Conservation (phyloP, 306 rosid species). For the Chamaecrista fasciculata region DNA sequence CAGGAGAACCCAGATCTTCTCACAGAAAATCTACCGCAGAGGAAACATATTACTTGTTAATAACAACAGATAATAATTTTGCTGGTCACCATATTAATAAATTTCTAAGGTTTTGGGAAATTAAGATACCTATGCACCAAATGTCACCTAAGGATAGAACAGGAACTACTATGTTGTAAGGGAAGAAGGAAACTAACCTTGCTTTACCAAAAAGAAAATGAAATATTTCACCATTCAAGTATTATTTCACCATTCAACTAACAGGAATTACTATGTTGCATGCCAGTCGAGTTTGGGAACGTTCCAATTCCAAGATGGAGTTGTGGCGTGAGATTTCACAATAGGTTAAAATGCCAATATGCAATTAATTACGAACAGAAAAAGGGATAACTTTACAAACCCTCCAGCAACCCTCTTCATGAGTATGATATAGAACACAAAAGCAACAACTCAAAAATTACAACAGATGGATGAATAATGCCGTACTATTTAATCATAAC, state of each 20-base stretch:
- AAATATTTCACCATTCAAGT: background rate
- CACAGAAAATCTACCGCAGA: background rate
- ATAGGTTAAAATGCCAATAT: background rate
- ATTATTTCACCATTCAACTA: background rate
- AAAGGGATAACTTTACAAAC: background rate
- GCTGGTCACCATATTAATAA: background rate
- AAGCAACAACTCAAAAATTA: too few relatives aligned
- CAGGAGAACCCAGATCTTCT: background rate
- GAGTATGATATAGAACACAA: too few relatives aligned
- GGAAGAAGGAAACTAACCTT: too few relatives aligned
- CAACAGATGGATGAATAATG: background rate
- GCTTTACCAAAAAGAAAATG: too few relatives aligned
- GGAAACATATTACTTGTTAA: background rate
- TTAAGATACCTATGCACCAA: too few relatives aligned
- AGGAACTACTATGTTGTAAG: too few relatives aligned
- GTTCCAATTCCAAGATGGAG: background rate
- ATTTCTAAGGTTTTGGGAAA: too few relatives aligned
- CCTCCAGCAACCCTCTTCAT: too few relatives aligned
- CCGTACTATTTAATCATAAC: conserved; percentile 1
- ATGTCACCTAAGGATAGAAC: too few relatives aligned
- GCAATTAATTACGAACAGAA: background rate
- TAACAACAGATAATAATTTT: background rate
- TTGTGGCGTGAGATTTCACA: background rate
- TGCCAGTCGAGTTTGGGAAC: background rate
- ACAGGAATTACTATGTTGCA: too few relatives aligned